Conservation (phyloP, 164 flowering plant genomes). For the grape (Vitis vinifera) region ASM3070453v1 NC_081813.1:18930501-18931000, state of each 20-base stretch:
- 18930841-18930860: not conserved
- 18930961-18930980: conserved; percentile 83
- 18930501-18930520: no score
- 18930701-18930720: not conserved
- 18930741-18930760: no score
- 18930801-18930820: not conserved
- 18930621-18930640: no score
- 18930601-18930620: no score
- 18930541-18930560: no score
- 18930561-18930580: no score
- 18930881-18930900: conserved; percentile 88
- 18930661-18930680: not conserved
- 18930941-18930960: conserved; percentile 60
- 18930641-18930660: not conserved
- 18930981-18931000: conserved; percentile 56
- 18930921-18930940: conserved; percentile 62
- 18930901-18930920: conserved; percentile 94
- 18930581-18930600: no score
- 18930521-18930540: no score
- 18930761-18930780: no score
- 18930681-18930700: not conserved
- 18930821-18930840: not conserved
- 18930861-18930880: conserved; percentile 44
- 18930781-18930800: no score
- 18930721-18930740: no score